Evolutionary conservation across 208 protist species (phyloP).

Genomic region (Leishmania braziliensis): DNA sequence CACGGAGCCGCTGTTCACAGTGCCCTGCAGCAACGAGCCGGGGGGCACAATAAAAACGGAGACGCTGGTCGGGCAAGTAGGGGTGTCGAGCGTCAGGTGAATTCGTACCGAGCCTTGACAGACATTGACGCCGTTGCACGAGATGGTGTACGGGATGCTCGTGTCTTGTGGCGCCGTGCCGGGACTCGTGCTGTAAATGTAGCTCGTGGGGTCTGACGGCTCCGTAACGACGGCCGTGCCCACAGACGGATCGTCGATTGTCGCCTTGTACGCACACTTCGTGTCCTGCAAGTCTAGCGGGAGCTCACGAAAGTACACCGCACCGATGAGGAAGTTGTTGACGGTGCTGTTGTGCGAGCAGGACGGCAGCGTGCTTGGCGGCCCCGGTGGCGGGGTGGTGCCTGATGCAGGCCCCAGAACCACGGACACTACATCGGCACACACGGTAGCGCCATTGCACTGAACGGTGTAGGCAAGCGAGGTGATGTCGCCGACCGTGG

Average conservation of each 20-base stretch:
- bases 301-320: slow-evolving; percentile 22
- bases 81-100: slow-evolving; percentile 29
- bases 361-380: slow-evolving; percentile 12
- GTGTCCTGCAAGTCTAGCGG: slow-evolving; percentile 35
- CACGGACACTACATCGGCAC: slow-evolving; percentile 37
- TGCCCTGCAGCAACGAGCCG: slow-evolving; percentile 20
- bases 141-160: slow-evolving; percentile 33
- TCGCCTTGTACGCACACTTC: slow-evolving; percentile 36
- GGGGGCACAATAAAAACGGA: slow-evolving; percentile 27
- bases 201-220: slow-evolving; percentile 30
- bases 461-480: slow-evolving; percentile 34
- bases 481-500: slow-evolving; percentile 20
- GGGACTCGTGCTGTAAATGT: slow-evolving; percentile 41
- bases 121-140: slow-evolving; percentile 40
- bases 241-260: slow-evolving; percentile 22
- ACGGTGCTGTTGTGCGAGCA: slow-evolving; percentile 31
- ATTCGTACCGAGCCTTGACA: slow-evolving; percentile 41
- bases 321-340: slow-evolving; percentile 36
- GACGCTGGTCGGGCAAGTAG: slow-evolving; percentile 26
- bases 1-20: slow-evolving; percentile 23
- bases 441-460: slow-evolving; percentile 41
- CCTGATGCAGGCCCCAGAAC: slow-evolving; percentile 6
- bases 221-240: slow-evolving; percentile 28
- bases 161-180: slow-evolving; percentile 24
- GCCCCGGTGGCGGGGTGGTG: slow-evolving; percentile 10